Conservation (phyloP, 73 alveolate genomes). For the Paramecium primaurelia region DNA sequence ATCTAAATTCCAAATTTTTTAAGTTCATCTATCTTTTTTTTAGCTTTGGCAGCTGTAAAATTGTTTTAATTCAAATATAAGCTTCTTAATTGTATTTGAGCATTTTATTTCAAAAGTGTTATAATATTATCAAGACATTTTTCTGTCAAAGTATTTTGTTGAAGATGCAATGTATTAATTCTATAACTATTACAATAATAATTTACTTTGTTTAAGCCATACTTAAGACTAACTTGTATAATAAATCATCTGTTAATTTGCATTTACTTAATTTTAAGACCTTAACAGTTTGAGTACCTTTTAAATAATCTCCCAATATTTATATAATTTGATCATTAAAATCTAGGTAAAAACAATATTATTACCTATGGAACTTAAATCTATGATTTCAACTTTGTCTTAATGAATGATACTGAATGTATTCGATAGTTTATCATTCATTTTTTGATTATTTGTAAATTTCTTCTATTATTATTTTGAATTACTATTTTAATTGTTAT, state of each 20-base stretch:
- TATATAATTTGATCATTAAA: not conserved
- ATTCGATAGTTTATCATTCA: constrained; percentile 9
- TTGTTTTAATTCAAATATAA: not conserved
- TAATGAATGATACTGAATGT: not conserved
- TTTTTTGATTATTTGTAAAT: constrained; percentile 2
- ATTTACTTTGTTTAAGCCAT: not conserved
- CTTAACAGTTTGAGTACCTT: not conserved
- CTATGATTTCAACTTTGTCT: not conserved
- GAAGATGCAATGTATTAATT: not conserved
- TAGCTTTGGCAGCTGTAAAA: not conserved
- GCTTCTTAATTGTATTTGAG: not conserved
- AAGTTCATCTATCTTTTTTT: not conserved
- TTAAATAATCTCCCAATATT: not conserved
- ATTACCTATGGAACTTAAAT: not conserved
- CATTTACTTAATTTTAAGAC: constrained; percentile 11
- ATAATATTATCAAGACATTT: not conserved
- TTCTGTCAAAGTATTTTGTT: not conserved
- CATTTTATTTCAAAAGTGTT: not conserved
- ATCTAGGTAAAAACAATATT: not conserved
- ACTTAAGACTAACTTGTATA: not conserved
- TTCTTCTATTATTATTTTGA: not conserved
- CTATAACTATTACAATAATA: not conserved
- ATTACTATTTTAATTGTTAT: not conserved
- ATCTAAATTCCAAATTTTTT: not conserved
- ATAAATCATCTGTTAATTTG: not conserved